Conservation (phyloP, 805 yeast species). For the Candida sakaeoensis region DNA sequence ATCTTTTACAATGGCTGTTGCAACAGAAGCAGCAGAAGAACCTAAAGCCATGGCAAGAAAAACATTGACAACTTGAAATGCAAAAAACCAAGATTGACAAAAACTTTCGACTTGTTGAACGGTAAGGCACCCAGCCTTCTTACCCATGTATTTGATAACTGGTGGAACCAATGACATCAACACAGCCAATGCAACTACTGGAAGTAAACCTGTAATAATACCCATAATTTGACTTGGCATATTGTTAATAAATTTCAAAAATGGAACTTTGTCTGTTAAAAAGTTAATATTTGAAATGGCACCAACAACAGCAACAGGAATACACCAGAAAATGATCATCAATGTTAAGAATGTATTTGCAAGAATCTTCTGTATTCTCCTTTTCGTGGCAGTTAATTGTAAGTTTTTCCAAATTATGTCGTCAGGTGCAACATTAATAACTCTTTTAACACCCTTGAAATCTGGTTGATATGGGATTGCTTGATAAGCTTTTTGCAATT, state of each 20-base stretch:
- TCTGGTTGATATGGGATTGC: conserved; percentile 58
- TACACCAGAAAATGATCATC: conserved; percentile 64
- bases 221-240: conserved; percentile 57
- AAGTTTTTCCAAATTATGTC: conserved; percentile 85
- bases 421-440: conserved; percentile 69
- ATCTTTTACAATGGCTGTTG: conserved; percentile 58
- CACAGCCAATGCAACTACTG: conserved; percentile 61
- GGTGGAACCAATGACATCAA: conserved; percentile 67
- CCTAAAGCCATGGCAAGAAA: conserved; percentile 81
- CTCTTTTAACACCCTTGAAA: conserved; percentile 44
- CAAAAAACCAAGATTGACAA: conserved; percentile 87
- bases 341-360: conserved; percentile 64
- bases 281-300: conserved; percentile 63
- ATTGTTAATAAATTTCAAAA: conserved; percentile 53
- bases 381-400: conserved; percentile 51
- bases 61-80: conserved; percentile 86
- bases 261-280: conserved; percentile 49
- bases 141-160: conserved; percentile 66
- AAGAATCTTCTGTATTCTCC: conserved; percentile 52
- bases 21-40: conserved; percentile 80
- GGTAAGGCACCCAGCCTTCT: conserved; percentile 67
- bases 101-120: conserved; percentile 69
- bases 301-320: conserved; percentile 80
- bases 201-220: conserved; percentile 63
- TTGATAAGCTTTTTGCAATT: conserved; percentile 86